phyloP scores from a whole-genome alignment of 140 eudicot species.

The Flaveria floridana region DNA sequence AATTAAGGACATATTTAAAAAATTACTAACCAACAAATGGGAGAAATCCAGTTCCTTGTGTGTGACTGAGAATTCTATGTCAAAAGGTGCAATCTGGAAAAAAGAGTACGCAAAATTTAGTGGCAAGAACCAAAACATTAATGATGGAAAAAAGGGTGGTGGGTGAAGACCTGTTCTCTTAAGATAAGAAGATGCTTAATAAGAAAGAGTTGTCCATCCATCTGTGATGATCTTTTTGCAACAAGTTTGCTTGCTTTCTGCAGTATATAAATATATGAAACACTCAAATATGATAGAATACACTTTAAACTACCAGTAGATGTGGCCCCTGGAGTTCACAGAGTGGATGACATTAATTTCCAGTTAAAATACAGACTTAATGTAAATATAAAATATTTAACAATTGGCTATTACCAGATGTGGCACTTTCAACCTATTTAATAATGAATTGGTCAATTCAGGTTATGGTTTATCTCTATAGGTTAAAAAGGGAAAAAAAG shows the following conservation, averaged over 20 bases:
- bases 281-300: background rate
- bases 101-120: slow-evolving; percentile 32
- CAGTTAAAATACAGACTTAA: background rate
- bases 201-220: slow-evolving; percentile 97
- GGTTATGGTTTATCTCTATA: background rate
- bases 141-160: slow-evolving; percentile 14
- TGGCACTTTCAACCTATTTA: background rate
- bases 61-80: slow-evolving; percentile 91
- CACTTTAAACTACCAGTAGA: slow-evolving; percentile 15
- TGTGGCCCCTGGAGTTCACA: slow-evolving; percentile 2
- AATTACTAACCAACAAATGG: slow-evolving; percentile 80
- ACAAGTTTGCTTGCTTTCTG: slow-evolving; percentile 96
- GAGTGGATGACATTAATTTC: slow-evolving; percentile 15
- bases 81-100: slow-evolving; percentile 98
- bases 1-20: slow-evolving; percentile 4
- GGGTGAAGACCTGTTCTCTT: slow-evolving; percentile 72
- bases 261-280: slow-evolving; percentile 21
- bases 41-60: slow-evolving; percentile 99
- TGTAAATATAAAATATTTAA: background rate
- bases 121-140: slow-evolving; percentile 4
- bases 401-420: background rate
- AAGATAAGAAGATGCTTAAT: slow-evolving; percentile 91
- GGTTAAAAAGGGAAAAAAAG: background rate
- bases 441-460: background rate
- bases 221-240: slow-evolving; percentile 68